phyloP scores from a whole-genome alignment of 164 flowering plant genomes.

The Cinnamomum micranthum region DNA sequence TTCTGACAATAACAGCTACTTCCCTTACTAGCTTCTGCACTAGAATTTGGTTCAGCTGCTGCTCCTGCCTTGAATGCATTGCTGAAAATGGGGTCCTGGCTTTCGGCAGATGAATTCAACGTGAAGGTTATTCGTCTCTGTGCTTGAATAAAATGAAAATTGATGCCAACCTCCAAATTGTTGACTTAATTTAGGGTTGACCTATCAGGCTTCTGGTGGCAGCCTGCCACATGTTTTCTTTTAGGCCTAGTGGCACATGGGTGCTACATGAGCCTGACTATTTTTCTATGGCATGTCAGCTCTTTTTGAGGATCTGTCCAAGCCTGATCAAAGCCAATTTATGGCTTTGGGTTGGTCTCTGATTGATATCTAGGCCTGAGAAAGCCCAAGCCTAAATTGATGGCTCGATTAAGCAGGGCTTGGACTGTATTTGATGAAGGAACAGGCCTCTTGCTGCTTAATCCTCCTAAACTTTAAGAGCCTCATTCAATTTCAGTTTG shows the following conservation, averaged over 20 bases:
- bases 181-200: no score
- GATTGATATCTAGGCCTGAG: no score
- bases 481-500: no score
- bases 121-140: conserved; percentile 46
- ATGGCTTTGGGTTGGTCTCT: no score
- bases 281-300: neutral
- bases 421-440: no score
- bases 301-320: neutral
- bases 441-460: no score
- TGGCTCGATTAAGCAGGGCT: no score
- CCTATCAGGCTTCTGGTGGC: neutral
- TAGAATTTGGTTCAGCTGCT: conserved; percentile 98
- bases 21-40: conserved; percentile 89
- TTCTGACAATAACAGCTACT: conserved; percentile 54
- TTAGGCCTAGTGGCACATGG: neutral
- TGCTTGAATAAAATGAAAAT: neutral
- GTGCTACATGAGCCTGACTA: neutral
- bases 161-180: no score
- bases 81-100: conserved; percentile 96
- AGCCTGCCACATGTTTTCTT: neutral
- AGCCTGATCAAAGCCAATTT: neutral
- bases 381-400: no score
- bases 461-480: no score
- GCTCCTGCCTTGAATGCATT: conserved; percentile 96
- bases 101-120: conserved; percentile 75